phyloP scores from a whole-genome alignment of 2,329 filamentous ascomycete genomes.

The Xylaria sp. region DNA sequence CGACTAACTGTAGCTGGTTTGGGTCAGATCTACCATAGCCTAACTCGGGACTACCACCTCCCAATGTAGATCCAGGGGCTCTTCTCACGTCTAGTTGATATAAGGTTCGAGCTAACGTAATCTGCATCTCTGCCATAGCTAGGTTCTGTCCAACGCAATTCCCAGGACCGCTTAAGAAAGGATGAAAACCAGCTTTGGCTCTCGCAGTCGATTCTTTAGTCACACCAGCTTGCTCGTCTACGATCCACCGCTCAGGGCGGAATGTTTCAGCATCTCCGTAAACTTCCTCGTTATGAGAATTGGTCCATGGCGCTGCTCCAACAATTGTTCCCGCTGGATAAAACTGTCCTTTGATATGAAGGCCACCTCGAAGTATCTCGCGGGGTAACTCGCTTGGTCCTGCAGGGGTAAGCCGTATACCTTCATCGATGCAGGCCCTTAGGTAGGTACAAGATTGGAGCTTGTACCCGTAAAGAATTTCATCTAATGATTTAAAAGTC shows the following conservation, averaged over 20 bases:
- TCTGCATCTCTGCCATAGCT: slow-evolving; percentile 44
- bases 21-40: slow-evolving; percentile 38
- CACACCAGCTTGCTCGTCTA: slow-evolving; percentile 17
- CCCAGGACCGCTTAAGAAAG: slow-evolving; percentile 38
- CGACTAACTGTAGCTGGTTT: slow-evolving; percentile 41
- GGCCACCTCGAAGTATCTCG: neutral
- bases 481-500: slow-evolving; percentile 12
- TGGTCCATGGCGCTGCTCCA: slow-evolving; percentile 34
- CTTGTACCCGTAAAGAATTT: neutral
- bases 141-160: slow-evolving; percentile 41
- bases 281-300: slow-evolving; percentile 28
- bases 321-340: slow-evolving; percentile 43
- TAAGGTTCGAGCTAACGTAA: slow-evolving; percentile 42
- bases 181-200: slow-evolving; percentile 34
- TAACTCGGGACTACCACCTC: slow-evolving; percentile 31
- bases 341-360: slow-evolving; percentile 36
- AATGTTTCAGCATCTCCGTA: slow-evolving; percentile 38
- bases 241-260: slow-evolving; percentile 46
- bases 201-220: neutral
- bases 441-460: slow-evolving; percentile 10
- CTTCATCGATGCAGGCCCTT: slow-evolving; percentile 14
- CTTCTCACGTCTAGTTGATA: slow-evolving; percentile 42
- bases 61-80: slow-evolving; percentile 41
- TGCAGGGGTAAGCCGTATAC: neutral
- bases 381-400: neutral